Evolutionary conservation across 2,329 filamentous ascomycete species (phyloP).

Genomic region (Uncinocarpus reesii): DNA sequence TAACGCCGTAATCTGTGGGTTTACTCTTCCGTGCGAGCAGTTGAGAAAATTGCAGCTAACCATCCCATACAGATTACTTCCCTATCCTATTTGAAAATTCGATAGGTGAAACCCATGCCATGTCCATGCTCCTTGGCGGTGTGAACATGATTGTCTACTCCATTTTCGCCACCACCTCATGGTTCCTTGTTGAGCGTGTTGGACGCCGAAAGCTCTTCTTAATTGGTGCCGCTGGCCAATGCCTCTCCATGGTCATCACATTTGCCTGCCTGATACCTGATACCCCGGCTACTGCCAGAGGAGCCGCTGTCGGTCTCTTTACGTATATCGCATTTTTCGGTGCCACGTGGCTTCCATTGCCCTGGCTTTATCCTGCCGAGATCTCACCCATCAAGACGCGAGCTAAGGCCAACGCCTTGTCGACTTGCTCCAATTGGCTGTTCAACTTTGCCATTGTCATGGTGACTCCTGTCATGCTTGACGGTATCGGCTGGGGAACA

Average conservation of each 20-base stretch:
- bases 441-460: slow-evolving; percentile 22
- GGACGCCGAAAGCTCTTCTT: slow-evolving; percentile 38
- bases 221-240: slow-evolving; percentile 32
- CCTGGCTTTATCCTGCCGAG: slow-evolving; percentile 20
- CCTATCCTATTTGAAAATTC: slow-evolving; percentile 34
- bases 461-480: slow-evolving; percentile 21
- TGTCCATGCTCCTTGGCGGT: slow-evolving; percentile 38
- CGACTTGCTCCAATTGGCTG: slow-evolving; percentile 24
- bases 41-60: slow-evolving; percentile 32
- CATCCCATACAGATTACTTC: slow-evolving; percentile 28
- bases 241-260: slow-evolving; percentile 32
- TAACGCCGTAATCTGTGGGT: slow-evolving; percentile 30
- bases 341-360: slow-evolving; percentile 50
- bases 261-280: slow-evolving; percentile 32
- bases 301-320: slow-evolving; percentile 51
- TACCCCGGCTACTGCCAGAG: slow-evolving; percentile 23
- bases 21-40: slow-evolving; percentile 12
- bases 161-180: slow-evolving; percentile 27
- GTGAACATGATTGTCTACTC: slow-evolving; percentile 32
- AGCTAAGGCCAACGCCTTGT: slow-evolving; percentile 16
- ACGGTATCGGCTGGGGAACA: slow-evolving; percentile 26
- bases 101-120: slow-evolving; percentile 31
- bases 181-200: slow-evolving; percentile 35
- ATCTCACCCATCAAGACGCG: slow-evolving; percentile 18
- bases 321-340: slow-evolving; percentile 61